Percentiles rank a stretch among this genome's conserved stretches.
Evolutionary conservation across 2,329 filamentous ascomycete species (phyloP).

Genomic region (Monilinia vaccinii-corymbosi): DNA sequence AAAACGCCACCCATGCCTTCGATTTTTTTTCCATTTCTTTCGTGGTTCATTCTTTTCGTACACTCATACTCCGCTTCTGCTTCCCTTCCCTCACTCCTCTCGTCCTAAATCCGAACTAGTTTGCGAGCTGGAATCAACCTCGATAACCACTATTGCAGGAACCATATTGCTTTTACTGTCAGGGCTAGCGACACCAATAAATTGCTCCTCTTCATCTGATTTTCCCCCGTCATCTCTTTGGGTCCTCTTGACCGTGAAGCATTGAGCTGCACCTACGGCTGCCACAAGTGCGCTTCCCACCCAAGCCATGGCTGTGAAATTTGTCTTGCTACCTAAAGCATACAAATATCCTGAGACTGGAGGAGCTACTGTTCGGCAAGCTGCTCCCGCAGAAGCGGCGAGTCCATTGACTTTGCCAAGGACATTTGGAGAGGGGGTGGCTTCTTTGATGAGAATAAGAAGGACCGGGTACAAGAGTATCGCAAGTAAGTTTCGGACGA

Average conservation of each 20-base stretch:
- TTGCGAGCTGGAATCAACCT: background rate
- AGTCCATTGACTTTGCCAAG: slow-evolving; percentile 58
- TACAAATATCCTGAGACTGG: slow-evolving; percentile 57
- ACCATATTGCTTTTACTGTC: background rate
- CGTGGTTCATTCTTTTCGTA: background rate
- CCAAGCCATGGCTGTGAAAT: slow-evolving; percentile 55
- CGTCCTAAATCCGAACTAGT: background rate
- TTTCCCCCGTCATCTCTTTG: slow-evolving; percentile 9
- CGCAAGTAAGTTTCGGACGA: slow-evolving; percentile 48
- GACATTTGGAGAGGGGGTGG: slow-evolving; percentile 45
- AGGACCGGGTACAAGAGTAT: slow-evolving; percentile 57
- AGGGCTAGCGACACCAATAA: background rate
- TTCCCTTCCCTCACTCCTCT: background rate
- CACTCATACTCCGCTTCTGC: background rate
- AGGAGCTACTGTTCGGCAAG: slow-evolving; percentile 58
- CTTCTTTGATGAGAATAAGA: slow-evolving; percentile 59
- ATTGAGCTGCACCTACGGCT: slow-evolving; percentile 48
- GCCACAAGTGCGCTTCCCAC: slow-evolving; percentile 52
- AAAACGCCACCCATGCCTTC: background rate
- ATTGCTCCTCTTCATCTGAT: slow-evolving; percentile 8
- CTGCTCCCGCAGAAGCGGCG: slow-evolving; percentile 55
- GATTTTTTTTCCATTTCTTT: background rate
- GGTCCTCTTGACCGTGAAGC: slow-evolving; percentile 35
- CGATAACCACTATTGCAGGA: background rate
- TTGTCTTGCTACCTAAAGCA: slow-evolving; percentile 46